These are phyloP conservation scores for Sphagnum magellanicum DNA, from an alignment of 228 moss, liverwort and hornwort genomes.

Conservation along the genomic window DNA sequence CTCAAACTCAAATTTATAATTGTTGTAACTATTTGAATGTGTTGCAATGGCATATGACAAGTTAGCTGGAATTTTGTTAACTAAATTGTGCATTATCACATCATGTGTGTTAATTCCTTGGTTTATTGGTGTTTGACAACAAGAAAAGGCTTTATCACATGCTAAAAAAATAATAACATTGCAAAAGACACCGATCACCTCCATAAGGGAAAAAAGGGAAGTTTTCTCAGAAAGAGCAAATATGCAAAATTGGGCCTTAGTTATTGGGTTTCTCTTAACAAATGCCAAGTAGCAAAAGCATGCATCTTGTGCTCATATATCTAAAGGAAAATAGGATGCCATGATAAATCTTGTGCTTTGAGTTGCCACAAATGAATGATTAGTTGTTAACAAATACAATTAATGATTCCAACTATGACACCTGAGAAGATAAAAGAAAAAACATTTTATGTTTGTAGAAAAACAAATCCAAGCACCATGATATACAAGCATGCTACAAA, in stretches of 20 bases:
- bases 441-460: no score
- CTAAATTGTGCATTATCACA: no score
- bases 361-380: constrained; percentile 27
- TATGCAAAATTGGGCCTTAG: constrained; percentile 41
- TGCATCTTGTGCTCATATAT: constrained; percentile 31
- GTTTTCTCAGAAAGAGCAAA: constrained; percentile 39
- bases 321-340: constrained; percentile 37
- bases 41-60: no score
- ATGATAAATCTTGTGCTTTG: constrained; percentile 37
- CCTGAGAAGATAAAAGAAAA: constrained; percentile 19
- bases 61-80: no score
- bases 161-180: background rate
- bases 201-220: constrained; percentile 28
- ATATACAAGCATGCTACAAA: no score
- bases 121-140: background rate
- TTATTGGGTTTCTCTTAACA: constrained; percentile 32
- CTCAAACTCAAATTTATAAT: no score
- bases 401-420: constrained; percentile 29
- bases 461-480: no score
- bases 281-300: constrained; percentile 35
- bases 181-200: constrained; percentile 27
- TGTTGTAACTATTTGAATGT: no score
- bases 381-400: constrained; percentile 31
- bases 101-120: background rate
- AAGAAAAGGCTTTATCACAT: background rate